Conservation (phyloP, 2,329 filamentous ascomycete species). For the Aspergillus aculeatinus region DNA sequence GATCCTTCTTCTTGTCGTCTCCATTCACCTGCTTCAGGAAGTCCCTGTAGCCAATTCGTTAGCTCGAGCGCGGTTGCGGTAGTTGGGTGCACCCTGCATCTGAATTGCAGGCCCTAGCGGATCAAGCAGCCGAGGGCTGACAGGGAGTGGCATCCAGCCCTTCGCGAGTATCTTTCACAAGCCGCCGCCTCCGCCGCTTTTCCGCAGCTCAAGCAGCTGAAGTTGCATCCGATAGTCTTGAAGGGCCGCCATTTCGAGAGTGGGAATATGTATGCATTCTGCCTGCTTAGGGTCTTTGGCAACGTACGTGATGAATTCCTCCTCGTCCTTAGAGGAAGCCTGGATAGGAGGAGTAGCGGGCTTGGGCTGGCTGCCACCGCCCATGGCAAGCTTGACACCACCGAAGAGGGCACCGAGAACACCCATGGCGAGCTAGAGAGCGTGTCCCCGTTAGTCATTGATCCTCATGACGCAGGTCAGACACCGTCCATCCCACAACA, state of each 20-base stretch:
- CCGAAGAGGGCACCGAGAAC: slow-evolving; percentile 53
- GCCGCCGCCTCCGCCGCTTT: too few relatives aligned
- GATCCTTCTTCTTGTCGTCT: slow-evolving; percentile 48
- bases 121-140: too few relatives aligned
- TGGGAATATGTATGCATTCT: too few relatives aligned
- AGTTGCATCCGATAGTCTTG: too few relatives aligned
- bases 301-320: slow-evolving; percentile 66
- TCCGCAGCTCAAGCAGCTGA: too few relatives aligned
- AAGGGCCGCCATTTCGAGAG: too few relatives aligned
- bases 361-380: slow-evolving; percentile 47
- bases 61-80: slow-evolving; percentile 1
- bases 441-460: slow-evolving; percentile 16
- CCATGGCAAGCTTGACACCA: slow-evolving; percentile 46
- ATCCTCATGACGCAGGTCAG: background rate
- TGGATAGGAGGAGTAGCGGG: slow-evolving; percentile 59
- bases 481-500: background rate
- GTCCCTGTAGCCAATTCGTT: slow-evolving; percentile 37
- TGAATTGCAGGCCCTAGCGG: too few relatives aligned
- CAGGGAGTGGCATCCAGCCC: too few relatives aligned
- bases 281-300: background rate
- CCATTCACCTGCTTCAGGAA: slow-evolving; percentile 52
- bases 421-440: slow-evolving; percentile 59
- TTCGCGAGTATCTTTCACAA: too few relatives aligned
- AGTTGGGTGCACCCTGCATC: too few relatives aligned
- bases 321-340: slow-evolving; percentile 65